phyloP scores from a whole-genome alignment of 192 early-diverging fungal species.

The Coemansia umbellata region DNA sequence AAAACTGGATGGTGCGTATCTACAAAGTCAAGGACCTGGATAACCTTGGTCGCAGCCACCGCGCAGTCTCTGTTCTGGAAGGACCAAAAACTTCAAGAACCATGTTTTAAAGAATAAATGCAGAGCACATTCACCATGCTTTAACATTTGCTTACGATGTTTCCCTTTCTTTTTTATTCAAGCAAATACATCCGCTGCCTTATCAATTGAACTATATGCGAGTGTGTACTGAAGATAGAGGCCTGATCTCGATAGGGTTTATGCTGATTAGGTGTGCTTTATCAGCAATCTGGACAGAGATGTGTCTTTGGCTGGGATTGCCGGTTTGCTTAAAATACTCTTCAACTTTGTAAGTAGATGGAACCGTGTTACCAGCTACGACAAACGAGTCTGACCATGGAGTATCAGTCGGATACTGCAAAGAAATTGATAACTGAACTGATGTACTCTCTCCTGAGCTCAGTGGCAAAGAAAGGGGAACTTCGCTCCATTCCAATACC shows the following conservation, averaged over 20 bases:
- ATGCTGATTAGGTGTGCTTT: slow-evolving; percentile 2
- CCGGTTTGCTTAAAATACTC: slow-evolving; percentile 13
- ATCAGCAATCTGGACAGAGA: slow-evolving; percentile 17
- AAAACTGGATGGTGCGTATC: slow-evolving; percentile 98
- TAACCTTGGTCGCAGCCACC: slow-evolving; percentile 72
- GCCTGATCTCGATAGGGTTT: slow-evolving; percentile 33
- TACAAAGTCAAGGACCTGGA: slow-evolving; percentile 97
- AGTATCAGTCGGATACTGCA: slow-evolving; percentile 7
- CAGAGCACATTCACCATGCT: no score
- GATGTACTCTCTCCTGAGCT: slow-evolving; percentile 34
- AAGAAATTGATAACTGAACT: slow-evolving; percentile 10
- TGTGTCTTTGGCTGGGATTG: not conserved
- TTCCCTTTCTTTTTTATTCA: not conserved
- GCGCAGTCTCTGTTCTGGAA: slow-evolving; percentile 12
- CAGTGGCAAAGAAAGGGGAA: slow-evolving; percentile 31
- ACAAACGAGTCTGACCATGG: slow-evolving; percentile 39
- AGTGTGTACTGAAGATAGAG: slow-evolving; percentile 23
- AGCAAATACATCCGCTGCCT: not conserved
- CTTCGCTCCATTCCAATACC: slow-evolving; percentile 23
- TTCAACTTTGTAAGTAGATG: slow-evolving; percentile 6
- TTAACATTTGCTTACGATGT: not conserved
- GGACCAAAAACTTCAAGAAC: no score
- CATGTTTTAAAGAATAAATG: no score
- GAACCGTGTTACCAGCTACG: slow-evolving; percentile 3
- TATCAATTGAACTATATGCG: slow-evolving; percentile 12